Base-by-base conservation (phyloP, 306 rosid species). In the Rosa rugosa region DNA sequence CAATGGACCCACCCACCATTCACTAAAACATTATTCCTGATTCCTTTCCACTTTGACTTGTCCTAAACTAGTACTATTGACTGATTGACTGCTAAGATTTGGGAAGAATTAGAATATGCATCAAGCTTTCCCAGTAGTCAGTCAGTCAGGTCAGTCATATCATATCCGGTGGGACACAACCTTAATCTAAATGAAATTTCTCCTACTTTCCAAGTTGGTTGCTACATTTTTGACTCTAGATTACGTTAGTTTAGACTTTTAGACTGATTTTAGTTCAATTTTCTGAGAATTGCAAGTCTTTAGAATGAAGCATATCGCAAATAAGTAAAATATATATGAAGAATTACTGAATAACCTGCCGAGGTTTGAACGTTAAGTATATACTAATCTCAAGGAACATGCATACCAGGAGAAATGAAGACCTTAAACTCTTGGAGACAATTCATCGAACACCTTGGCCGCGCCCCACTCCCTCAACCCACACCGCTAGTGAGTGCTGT, bases 1-100 rank as follows among this genome's bases (percentile, higher is more conserved):
- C 41, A 31, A 64, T 34, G 77, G 54, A 74, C 68, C 67, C 51
- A 64, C 69, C 42, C 69, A 74, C 77, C 69, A 57, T 23, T 34
- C 69, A 41, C 69, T 72, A 51, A 34, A 20, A 5, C 36, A 31
- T 27, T 44, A 20, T 34, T 51, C 63, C 76, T 51, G 42, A 64
- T 64, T 34, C 69, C 11, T 64, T 72, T 51, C 20, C 64, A 50
- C 63, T 31, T 72, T 31, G 47, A 72, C 54, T 17, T 60, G 4
- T 25, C 27, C 65, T 38, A 74, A 74, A 44, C 57, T 0, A 42
- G 36, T 53, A 53, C 20, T 73, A 22, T 3, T 44, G 6, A 12
- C 63, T 34, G 6, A 10, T 54, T 22, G 2, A 23, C 45, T 34
- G 49, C 40, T 14, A 41, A 41, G 44, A 65, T 65, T 17, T 40